Evolutionary conservation across 805 yeast genomes (phyloP).

Genomic region (Scheffersomyces ergatensis): DNA sequence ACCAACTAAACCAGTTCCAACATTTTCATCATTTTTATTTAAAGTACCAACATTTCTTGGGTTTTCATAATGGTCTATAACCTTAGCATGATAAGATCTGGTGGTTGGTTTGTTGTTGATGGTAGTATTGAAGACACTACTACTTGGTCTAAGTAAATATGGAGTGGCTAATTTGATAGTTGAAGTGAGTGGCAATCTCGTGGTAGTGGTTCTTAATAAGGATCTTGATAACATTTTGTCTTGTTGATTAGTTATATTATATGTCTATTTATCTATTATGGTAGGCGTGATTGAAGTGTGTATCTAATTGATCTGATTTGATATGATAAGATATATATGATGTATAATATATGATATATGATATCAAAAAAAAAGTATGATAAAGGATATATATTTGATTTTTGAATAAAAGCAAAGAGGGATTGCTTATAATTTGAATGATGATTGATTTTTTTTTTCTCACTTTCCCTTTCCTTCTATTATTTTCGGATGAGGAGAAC

Average conservation of each 20-base stretch:
- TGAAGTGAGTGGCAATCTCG: background rate
- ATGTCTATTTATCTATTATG: too few species aligned
- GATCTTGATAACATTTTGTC: constrained; percentile 1
- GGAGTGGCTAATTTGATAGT: background rate
- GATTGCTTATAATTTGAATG: too few species aligned
- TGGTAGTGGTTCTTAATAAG: background rate
- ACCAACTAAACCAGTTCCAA: constrained; percentile 97
- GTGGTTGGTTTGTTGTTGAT: constrained; percentile 4
- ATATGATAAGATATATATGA: background rate
- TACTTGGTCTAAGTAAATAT: background rate
- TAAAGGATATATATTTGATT: too few species aligned
- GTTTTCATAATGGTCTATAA: constrained; percentile 92
- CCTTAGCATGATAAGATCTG: constrained; percentile 80
- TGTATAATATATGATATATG: background rate
- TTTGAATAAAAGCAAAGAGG: too few species aligned
- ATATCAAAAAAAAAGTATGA: background rate
- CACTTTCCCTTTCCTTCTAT: too few species aligned
- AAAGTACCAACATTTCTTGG: constrained; percentile 96
- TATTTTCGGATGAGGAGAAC: too few species aligned
- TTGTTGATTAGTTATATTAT: too few species aligned
- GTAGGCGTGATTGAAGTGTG: background rate
- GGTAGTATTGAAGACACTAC: background rate
- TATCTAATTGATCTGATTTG: background rate
- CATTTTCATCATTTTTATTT: constrained; percentile 70
- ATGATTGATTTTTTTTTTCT: too few species aligned